Evolutionary conservation across 2,329 filamentous ascomycete species (phyloP), one percentile per base, ranked within the genome.

Genomic region (Aspergillus sp.): DNA sequence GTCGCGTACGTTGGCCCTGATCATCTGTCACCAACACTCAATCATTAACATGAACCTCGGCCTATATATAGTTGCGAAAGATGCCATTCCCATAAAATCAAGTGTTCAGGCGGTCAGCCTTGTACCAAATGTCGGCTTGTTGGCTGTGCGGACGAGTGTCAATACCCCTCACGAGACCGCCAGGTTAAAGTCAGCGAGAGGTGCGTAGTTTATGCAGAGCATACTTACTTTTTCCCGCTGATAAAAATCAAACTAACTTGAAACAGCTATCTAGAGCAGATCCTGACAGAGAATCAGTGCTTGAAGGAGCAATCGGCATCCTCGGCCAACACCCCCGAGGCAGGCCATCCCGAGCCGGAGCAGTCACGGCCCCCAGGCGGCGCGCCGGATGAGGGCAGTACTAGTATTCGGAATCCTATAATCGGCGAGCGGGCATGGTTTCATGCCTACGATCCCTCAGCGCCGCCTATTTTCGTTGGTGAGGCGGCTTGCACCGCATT

Each of bases 11-110:
- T 66, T 35, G 48, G 33, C 12, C 39, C 17, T 12, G 17, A 40
- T 31, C 21, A 31, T 27, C 17, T 11, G 37, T 37, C n/a, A 19
- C 21, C 45, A 11, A 31, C 25, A 12, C 33, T 17, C 7, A 39
- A n/a, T 27, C 39, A 15, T 25, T 55, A 46, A 33, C 47, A 31
- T 35, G n/a, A 50, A 51, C 37, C 12, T 45, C 47, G 17, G 4
- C 25, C 15, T 21, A n/a, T 9, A 12, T 31, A 44, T 57, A 72
- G 72, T 4, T 80, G 77, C 47, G 73, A 76, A 60, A 66, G 77
- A 59, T 80, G 78, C 50, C 78, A 80, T 65, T 61, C 70, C 0
- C 77, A 79, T 31, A 80, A 81, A 59, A 78, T 80, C 25, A 80
- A 78, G 60, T 80, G 78, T 55, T 80, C 78, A 0, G 78, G 78